Percentiles rank a stretch among this genome's conserved stretches.
phyloP scores from a whole-genome alignment of 305 asterid genomes.

The Rubia tinctorum region DNA sequence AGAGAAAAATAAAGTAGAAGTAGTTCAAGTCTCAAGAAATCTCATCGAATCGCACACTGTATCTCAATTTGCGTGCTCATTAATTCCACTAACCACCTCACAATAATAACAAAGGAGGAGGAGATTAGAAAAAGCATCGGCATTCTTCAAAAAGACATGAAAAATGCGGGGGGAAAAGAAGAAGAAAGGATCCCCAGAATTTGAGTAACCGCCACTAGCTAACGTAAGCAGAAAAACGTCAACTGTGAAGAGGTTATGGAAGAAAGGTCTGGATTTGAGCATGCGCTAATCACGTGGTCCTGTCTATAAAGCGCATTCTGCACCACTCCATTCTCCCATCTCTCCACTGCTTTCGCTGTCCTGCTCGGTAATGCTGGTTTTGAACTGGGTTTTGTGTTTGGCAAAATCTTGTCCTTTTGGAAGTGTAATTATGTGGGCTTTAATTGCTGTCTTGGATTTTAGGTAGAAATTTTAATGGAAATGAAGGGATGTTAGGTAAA shows the following conservation, averaged over 20 bases:
- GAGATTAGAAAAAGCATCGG: neutral
- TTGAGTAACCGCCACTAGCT: neutral
- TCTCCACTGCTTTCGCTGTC: neutral
- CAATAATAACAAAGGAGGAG: neutral
- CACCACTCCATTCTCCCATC: neutral
- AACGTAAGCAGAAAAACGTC: neutral
- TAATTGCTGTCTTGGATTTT: neutral
- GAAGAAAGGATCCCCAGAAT: neutral
- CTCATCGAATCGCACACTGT: neutral
- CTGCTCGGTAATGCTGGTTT: neutral
- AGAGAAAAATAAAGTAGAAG: neutral
- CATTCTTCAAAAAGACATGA: neutral
- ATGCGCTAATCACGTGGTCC: conserved; percentile 55
- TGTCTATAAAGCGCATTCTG: conserved; percentile 23
- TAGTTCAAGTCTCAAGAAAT: neutral
- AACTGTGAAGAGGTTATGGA: neutral
- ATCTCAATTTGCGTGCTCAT: neutral
- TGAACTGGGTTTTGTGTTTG: neutral
- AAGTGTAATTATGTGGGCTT: neutral
- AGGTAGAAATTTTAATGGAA: neutral
- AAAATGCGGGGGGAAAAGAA: neutral
- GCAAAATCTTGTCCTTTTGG: neutral
- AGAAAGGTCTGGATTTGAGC: conserved; percentile 8
- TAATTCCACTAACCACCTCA: neutral
- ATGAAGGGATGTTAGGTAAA: conserved; percentile 8